Evolutionary conservation across 257 asterid species (phyloP).

Genomic region (Nicotiana attenuata): DNA sequence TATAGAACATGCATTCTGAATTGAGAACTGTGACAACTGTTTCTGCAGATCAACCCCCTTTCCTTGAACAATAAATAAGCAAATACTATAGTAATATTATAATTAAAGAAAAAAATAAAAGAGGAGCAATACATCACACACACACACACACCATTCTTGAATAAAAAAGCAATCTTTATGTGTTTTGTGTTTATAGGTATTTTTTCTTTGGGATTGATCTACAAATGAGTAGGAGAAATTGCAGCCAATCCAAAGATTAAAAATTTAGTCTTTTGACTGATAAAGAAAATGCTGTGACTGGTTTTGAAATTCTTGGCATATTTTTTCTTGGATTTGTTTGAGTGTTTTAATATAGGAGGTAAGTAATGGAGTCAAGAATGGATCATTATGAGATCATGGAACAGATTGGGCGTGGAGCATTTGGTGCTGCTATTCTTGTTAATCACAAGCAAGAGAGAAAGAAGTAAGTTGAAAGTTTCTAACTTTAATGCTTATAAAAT

Average conservation of each 20-base stretch:
- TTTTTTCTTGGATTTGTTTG: constrained; percentile 11
- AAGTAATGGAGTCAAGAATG: constrained; percentile 80
- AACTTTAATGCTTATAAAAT: constrained; percentile 7
- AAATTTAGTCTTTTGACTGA: constrained; percentile 9
- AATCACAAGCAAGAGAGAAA: constrained; percentile 84
- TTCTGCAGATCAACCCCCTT: constrained; percentile 7
- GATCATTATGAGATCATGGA: constrained; percentile 99
- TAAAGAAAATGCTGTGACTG: background rate
- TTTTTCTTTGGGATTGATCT: background rate
- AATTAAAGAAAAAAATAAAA: background rate
- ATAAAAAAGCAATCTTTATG: background rate
- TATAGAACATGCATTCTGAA: background rate
- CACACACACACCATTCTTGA: background rate
- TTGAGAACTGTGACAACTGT: constrained; percentile 10
- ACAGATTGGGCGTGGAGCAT: constrained; percentile 99
- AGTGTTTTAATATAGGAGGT: constrained; percentile 19
- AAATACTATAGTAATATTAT: background rate
- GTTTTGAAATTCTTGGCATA: background rate
- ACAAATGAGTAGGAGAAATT: no score
- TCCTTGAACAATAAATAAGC: constrained; percentile 6
- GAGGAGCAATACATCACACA: background rate
- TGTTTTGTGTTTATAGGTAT: constrained; percentile 21
- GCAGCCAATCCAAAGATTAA: constrained; percentile 20
- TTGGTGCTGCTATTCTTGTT: constrained; percentile 98
- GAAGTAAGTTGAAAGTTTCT: constrained; percentile 40